phyloP scores from a whole-genome alignment of 1,284 basidiomycete species.

The Lentinus polychrous region DNA sequence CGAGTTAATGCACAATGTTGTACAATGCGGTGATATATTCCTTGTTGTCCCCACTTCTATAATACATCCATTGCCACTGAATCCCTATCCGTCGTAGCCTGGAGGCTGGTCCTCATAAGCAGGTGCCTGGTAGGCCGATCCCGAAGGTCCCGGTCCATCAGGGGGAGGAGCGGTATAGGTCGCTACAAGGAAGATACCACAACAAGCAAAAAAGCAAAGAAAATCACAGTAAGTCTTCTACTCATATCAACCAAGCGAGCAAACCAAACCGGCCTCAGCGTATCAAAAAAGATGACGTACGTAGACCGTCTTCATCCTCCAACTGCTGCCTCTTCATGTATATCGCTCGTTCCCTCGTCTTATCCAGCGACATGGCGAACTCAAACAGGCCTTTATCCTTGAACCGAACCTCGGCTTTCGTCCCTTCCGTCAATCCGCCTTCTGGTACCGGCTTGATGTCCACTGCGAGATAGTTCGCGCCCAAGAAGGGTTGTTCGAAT shows the following conservation, averaged over 20 bases:
- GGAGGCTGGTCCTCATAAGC: conserved; percentile 2
- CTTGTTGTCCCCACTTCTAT: background rate
- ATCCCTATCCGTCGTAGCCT: conserved; percentile 4
- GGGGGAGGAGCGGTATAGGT: background rate
- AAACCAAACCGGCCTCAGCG: background rate
- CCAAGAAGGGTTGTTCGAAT: conserved; percentile 71
- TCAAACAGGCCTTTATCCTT: conserved; percentile 63
- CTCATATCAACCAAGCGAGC: background rate
- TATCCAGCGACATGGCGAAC: conserved; percentile 65
- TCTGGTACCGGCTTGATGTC: conserved; percentile 57
- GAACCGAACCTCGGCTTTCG: conserved; percentile 59
- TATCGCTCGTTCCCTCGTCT: conserved; percentile 65
- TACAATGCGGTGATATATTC: background rate
- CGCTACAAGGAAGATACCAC: background rate
- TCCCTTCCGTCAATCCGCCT: conserved; percentile 58
- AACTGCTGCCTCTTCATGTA: conserved; percentile 62
- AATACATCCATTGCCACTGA: background rate
- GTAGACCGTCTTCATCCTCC: conserved; percentile 54
- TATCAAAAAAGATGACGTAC: conserved; percentile 36
- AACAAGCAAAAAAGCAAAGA: background rate
- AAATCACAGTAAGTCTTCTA: background rate
- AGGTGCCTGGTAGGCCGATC: background rate
- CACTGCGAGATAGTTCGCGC: conserved; percentile 59
- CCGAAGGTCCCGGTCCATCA: background rate
- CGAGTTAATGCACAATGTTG: no score